A percentile compares a stretch with the other conserved stretches of the same genome.
Conservation (phyloP, 1,284 basidiomycete species). For the Athelia psychrophila region DNA sequence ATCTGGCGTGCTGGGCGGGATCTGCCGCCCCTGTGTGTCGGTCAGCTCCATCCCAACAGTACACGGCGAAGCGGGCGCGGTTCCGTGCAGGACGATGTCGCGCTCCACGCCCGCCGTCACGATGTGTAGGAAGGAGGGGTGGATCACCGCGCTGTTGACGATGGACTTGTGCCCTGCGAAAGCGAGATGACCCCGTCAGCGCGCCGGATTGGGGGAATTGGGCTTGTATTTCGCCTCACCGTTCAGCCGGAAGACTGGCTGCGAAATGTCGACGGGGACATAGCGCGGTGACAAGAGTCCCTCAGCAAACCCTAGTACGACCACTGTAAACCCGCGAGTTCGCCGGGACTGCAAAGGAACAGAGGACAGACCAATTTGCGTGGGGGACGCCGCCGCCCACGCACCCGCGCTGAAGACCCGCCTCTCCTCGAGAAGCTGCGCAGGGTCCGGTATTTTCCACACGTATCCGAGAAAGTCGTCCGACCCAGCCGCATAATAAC, state of each 20-base stretch:
- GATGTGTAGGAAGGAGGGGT: slow-evolving; percentile 65
- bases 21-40: slow-evolving; percentile 40
- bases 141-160: slow-evolving; percentile 68
- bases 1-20: slow-evolving; percentile 28
- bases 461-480: slow-evolving; percentile 80
- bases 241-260: slow-evolving; percentile 52
- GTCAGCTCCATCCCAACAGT: slow-evolving; percentile 40
- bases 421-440: slow-evolving; percentile 41
- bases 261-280: slow-evolving; percentile 54
- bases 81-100: slow-evolving; percentile 65
- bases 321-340: slow-evolving; percentile 3
- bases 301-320: slow-evolving; percentile 44
- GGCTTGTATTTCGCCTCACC: too few relatives aligned
- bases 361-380: slow-evolving; percentile 29
- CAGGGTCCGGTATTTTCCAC: slow-evolving; percentile 66
- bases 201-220: too few relatives aligned
- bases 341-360: slow-evolving; percentile 21
- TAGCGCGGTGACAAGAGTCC: slow-evolving; percentile 33
- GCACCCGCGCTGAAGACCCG: slow-evolving; percentile 35
- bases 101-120: slow-evolving; percentile 72
- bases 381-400: slow-evolving; percentile 33
- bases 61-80: slow-evolving; percentile 50
- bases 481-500: slow-evolving; percentile 69
- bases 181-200: too few relatives aligned
- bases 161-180: slow-evolving; percentile 78